Evolutionary conservation across 2,329 filamentous ascomycete genomes (phyloP), one percentile per base, ranked within the genome.

Genomic region (Xylariales sp.): DNA sequence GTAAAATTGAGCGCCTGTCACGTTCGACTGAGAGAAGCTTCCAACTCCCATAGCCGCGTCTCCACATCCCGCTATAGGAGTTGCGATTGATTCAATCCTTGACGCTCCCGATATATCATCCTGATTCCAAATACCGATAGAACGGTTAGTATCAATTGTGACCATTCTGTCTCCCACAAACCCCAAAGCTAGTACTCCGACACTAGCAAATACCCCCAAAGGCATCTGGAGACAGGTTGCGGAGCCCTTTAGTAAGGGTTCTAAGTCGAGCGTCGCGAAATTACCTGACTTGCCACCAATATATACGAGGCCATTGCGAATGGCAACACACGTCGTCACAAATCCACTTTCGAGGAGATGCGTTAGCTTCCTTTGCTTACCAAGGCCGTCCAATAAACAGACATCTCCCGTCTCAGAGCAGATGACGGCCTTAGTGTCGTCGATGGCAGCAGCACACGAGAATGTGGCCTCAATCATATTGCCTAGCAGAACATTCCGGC

Each of bases 341-440:
- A 95, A 95, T 0, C 87, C 89, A 41, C 91, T 83, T 52, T 88
- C 86, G 45, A 89, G 85, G 41, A 93, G 84, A 65, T 89, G 89
- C 50, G 85, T 83, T 55, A 97, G 82, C 72, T 89, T 92, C 79
- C 92, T 91, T 69, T 89, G 87, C 69, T 90, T 90, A 59, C 87
- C 89, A 39, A 86, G 87, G 72, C 97, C 92, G 70, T 97, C 92
- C 39, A 97, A 83, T 36, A 97, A 83, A 79, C 95, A 98, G n/a
- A 99, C 84, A 75, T 97, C 91, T 34, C 96, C 96, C 66, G 89
- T 88, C 75, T 97, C 94, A 3, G 95, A 93, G 80, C 93, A 96
- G 49, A 98, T 84, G 48, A 98, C 87, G 18, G 94, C 91, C 74
- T 90, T 91, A 49, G 86, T 87, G 43, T 92, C 88, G 45, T 91